Conservation (phyloP, 441 rosid species). For the California macrophylla region DNA sequence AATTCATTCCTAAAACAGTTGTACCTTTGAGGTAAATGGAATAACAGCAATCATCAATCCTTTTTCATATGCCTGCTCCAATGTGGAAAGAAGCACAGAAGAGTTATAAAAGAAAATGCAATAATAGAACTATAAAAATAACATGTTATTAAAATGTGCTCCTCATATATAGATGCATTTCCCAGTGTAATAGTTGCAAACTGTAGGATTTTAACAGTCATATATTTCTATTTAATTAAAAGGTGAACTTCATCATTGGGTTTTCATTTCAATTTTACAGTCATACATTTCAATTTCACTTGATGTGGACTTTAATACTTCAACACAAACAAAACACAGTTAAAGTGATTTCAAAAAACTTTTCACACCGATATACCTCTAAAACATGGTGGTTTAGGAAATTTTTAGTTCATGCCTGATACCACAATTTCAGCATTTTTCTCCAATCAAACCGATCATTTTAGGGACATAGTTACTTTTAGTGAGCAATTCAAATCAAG, state of each 20-base stretch:
- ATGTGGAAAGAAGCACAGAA: conserved; percentile 5
- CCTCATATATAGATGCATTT: background rate
- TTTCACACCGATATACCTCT: background rate
- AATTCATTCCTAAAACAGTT: background rate
- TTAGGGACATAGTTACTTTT: background rate
- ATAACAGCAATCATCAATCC: conserved; percentile 99
- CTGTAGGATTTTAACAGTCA: background rate
- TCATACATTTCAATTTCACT: background rate
- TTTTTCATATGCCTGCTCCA: conserved; percentile 91
- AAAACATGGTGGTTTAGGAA: background rate
- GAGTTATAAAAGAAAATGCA: background rate
- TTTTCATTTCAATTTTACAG: background rate
- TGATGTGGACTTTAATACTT: background rate
- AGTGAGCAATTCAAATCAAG: background rate
- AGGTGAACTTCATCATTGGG: background rate
- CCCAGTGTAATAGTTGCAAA: background rate
- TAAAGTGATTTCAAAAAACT: background rate
- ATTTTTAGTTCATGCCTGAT: background rate
- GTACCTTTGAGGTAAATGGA: conserved; percentile 98
- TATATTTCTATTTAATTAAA: background rate
- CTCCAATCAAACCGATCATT: background rate
- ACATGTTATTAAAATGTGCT: background rate
- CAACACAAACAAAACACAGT: background rate
- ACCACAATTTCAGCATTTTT: background rate
- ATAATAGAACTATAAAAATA: background rate